These are phyloP conservation scores for Suillus bovinus DNA, from an alignment of 768 basidiomycete species.

Conservation along the genomic window DNA sequence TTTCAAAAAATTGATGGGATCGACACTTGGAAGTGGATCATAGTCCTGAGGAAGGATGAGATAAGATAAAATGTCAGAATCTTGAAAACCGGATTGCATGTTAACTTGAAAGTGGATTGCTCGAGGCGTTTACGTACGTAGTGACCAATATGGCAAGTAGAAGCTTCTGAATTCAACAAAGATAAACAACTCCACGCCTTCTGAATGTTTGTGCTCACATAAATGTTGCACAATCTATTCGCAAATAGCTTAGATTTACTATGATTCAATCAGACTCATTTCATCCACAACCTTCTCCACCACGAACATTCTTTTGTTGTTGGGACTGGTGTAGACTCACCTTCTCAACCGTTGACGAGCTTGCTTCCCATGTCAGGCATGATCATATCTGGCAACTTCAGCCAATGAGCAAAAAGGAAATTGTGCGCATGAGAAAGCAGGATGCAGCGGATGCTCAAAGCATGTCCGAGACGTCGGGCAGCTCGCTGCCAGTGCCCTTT, in stretches of 20 bases:
- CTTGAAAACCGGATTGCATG: conserved; percentile 19
- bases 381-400: conserved; percentile 47
- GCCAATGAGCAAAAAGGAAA: conserved; percentile 46
- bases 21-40: conserved; percentile 54
- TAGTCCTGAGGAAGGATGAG: conserved; percentile 61
- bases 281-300: conserved; percentile 11
- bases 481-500: background rate
- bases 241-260: background rate
- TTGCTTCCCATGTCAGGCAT: conserved; percentile 46
- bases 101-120: background rate
- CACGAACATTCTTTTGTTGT: conserved; percentile 38
- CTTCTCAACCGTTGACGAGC: conserved; percentile 39
- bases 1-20: conserved; percentile 64
- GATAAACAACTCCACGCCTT: conserved; percentile 19
- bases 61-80: conserved; percentile 41
- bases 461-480: background rate
- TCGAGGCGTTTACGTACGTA: background rate
- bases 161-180: conserved; percentile 15
- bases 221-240: background rate
- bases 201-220: background rate
- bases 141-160: background rate
- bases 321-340: conserved; percentile 56
- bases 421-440: conserved; percentile 38
- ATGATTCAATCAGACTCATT: background rate
- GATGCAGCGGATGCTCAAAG: conserved; percentile 34